Percentiles rank a stretch among this genome's conserved stretches.
These are phyloP conservation scores for Lepraria neglecta DNA, from an alignment of 495 filamentous ascomycete genomes.

Conservation along the genomic window DNA sequence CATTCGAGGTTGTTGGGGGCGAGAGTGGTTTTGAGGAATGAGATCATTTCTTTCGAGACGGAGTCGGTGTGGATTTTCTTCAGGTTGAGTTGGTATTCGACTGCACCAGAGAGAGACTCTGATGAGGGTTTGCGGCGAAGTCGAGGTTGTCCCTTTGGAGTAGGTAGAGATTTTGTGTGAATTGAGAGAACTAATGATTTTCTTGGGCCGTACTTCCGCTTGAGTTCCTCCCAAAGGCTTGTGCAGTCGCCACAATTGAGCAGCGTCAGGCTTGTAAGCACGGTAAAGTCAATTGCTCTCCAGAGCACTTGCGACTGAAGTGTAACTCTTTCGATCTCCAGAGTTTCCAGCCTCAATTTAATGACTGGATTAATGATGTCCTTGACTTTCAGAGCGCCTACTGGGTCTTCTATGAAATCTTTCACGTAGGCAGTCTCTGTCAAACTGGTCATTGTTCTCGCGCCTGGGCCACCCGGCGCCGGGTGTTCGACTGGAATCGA, in stretches of 20 bases:
- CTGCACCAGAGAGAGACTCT: conserved; percentile 20
- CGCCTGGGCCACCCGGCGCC: neutral
- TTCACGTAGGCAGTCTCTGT: neutral
- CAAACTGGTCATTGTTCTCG: neutral
- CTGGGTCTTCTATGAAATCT: neutral
- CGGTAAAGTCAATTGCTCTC: conserved; percentile 72
- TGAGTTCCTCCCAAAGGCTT: conserved; percentile 72
- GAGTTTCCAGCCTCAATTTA: conserved; percentile 61
- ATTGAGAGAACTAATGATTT: conserved; percentile 21
- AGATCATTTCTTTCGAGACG: conserved; percentile 70
- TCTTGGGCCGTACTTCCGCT: conserved; percentile 63
- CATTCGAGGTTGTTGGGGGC: conserved; percentile 81
- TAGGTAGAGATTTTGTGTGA: conserved; percentile 7
- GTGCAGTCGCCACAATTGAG: conserved; percentile 75
- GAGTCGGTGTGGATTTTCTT: conserved; percentile 78
- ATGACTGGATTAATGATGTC: conserved; percentile 2
- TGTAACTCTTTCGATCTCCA: conserved; percentile 79
- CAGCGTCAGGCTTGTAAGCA: conserved; percentile 71
- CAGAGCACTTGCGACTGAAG: conserved; percentile 63
- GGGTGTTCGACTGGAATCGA: neutral
- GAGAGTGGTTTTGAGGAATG: conserved; percentile 77
- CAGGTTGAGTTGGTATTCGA: conserved; percentile 65
- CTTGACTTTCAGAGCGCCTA: neutral
- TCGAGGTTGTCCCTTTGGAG: conserved; percentile 8
- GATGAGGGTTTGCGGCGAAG: conserved; percentile 19